Percentiles rank a stretch among this genome's conserved stretches.
Conservation (phyloP, 495 filamentous ascomycete species). For the Aeminium ludgeri region DNA sequence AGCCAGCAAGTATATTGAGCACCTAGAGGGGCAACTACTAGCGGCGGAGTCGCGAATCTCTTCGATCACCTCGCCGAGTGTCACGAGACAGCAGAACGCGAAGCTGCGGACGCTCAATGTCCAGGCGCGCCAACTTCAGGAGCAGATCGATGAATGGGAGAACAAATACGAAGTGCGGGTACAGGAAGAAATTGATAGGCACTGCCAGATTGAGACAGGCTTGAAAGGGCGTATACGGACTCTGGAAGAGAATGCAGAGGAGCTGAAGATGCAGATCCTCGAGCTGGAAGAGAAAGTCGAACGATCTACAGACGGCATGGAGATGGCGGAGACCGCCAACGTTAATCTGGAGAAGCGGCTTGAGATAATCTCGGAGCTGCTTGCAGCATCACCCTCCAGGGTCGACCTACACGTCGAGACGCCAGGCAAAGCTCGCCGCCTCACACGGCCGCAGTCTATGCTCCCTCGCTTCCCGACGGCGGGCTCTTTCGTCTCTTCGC, state of each 20-base stretch:
- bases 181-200: slow-evolving; percentile 12
- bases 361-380: slow-evolving; percentile 15
- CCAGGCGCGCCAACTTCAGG: slow-evolving; percentile 11
- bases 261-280: slow-evolving; percentile 4
- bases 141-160: slow-evolving; percentile 16
- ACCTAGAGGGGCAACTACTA: slow-evolving; percentile 14
- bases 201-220: slow-evolving; percentile 5
- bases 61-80: slow-evolving; percentile 13
- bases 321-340: slow-evolving; percentile 11
- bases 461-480: slow-evolving; percentile 16
- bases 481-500: slow-evolving; percentile 6
- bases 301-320: slow-evolving; percentile 3
- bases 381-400: slow-evolving; percentile 15
- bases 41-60: slow-evolving; percentile 11
- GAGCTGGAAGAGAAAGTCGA: slow-evolving; percentile 12
- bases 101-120: slow-evolving; percentile 9
- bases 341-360: slow-evolving; percentile 15
- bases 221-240: slow-evolving; percentile 6
- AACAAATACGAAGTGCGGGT: slow-evolving; percentile 14
- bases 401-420: slow-evolving; percentile 11
- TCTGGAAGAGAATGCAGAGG: slow-evolving; percentile 14
- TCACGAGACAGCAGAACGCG: slow-evolving; percentile 11
- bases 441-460: slow-evolving; percentile 15
- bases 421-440: slow-evolving; percentile 1
- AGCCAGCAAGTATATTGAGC: slow-evolving; percentile 17